Evolutionary conservation across 768 basidiomycete species (phyloP), one percentile per base, ranked within the genome.

Genomic region (Favolaschia claudopus): DNA sequence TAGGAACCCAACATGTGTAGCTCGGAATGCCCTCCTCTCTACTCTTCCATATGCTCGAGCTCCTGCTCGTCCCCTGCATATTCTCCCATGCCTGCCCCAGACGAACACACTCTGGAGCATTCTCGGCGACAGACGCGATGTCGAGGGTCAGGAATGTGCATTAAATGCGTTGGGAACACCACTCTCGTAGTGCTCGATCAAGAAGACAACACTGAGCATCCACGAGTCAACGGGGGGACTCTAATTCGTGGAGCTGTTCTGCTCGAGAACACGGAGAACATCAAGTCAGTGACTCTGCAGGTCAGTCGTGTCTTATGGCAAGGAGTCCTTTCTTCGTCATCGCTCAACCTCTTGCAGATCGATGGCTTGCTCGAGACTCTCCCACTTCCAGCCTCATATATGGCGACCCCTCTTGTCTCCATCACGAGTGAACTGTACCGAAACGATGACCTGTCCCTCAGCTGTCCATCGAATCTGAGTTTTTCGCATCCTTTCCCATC

Each of bases 251-350:
- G n/a, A n/a, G n/a, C n/a, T n/a, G n/a, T n/a, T n/a, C n/a, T n/a
- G n/a, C n/a, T n/a, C n/a, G n/a, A n/a, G n/a, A n/a, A n/a, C n/a
- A n/a, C n/a, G n/a, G n/a, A n/a, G n/a, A 55, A 47, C 20, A 28
- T 49, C 20, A 49, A 34, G 43, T 56, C 55, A 4, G 55, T 56
- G n/a, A 24, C 39, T 20, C 15, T 56, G 28, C 33, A 27, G 39
- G 55, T 56, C 22, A 31, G 15, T 39, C 8, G 17, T 12, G 36
- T 25, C 20, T 31, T 6, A 48, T n/a, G n/a, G n/a, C n/a, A n/a
- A n/a, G n/a, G n/a, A n/a, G n/a, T n/a, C 22, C 20, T 27, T 2
- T 7, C 7, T 20, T 40, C 22, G 4, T n/a, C n/a, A n/a, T n/a
- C n/a, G n/a, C n/a, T n/a, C n/a, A n/a, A n/a, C n/a, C n/a, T n/a